These are phyloP conservation scores for Symbiodinium pilosum DNA, from an alignment of 73 alveolate species.

Conservation along the genomic window DNA sequence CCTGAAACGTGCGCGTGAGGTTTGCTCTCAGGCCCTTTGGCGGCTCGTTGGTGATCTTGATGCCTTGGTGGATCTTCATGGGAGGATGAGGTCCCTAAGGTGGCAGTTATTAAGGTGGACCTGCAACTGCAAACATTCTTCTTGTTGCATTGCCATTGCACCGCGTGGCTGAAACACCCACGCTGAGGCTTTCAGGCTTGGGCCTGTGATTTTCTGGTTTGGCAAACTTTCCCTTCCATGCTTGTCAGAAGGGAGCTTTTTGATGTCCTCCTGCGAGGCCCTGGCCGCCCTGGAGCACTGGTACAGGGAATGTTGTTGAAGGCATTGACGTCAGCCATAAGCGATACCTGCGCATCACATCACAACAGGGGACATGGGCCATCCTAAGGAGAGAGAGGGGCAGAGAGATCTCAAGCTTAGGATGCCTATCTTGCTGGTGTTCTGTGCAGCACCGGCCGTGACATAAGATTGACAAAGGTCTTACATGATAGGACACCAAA, in stretches of 20 bases:
- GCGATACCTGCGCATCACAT: constrained; percentile 23
- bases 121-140: background rate
- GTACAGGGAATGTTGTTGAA: constrained; percentile 99
- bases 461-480: no score
- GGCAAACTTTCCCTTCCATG: no score
- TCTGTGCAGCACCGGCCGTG: no score
- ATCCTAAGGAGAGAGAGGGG: background rate
- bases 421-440: no score
- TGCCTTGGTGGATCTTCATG: constrained; percentile 96
- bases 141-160: no score
- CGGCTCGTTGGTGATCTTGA: constrained; percentile 99
- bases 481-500: no score
- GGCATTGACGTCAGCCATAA: constrained; percentile 99
- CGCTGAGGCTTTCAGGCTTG: background rate
- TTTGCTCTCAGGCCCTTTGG: constrained; percentile 99
- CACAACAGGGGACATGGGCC: background rate
- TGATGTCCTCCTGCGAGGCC: no score
- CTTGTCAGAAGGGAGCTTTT: no score
- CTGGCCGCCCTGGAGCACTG: constrained; percentile 96
- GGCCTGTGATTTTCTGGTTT: no score
- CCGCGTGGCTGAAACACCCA: background rate
- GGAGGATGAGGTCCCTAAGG: background rate
- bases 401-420: background rate
- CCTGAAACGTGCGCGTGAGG: constrained; percentile 99
- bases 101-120: background rate